Evolutionary conservation across 192 early-diverging fungal genomes (phyloP).

Genomic region (Coemansia sp.): DNA sequence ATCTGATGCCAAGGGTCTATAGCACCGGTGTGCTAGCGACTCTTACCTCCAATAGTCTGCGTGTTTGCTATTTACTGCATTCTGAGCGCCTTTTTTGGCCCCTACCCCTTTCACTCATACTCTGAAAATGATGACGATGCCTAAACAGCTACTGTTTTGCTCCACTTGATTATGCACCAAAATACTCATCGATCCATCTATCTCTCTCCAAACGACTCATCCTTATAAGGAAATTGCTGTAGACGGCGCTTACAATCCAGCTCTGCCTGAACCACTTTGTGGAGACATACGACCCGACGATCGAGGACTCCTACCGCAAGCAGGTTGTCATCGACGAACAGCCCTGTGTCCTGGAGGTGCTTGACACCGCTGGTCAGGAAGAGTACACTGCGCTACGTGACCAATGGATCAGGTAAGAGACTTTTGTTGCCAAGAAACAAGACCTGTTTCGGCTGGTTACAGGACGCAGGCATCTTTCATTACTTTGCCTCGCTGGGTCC

Average conservation of each 20-base stretch:
- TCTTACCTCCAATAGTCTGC: too few species aligned
- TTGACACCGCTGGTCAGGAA: slow-evolving; percentile 94
- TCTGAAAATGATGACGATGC: neutral
- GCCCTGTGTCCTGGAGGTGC: slow-evolving; percentile 94
- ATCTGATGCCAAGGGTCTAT: too few species aligned
- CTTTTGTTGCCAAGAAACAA: neutral
- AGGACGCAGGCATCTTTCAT: slow-evolving; percentile 4
- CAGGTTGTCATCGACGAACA: slow-evolving; percentile 97
- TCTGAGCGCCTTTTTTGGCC: neutral
- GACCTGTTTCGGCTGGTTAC: neutral
- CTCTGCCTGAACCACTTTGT: slow-evolving; percentile 66
- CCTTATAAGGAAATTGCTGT: slow-evolving; percentile 10
- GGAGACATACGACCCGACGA: slow-evolving; percentile 97
- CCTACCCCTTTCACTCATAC: neutral
- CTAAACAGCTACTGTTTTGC: neutral
- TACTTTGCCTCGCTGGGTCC: neutral
- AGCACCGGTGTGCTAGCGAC: too few species aligned
- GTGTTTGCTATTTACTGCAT: too few species aligned
- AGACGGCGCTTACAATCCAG: slow-evolving; percentile 69
- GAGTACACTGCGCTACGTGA: slow-evolving; percentile 79
- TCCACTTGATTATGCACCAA: neutral
- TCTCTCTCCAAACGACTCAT: neutral
- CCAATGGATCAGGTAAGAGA: slow-evolving; percentile 74
- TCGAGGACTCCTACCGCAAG: slow-evolving; percentile 97
- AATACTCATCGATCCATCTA: neutral